These are phyloP conservation scores for Rhodomyrtus psidioides DNA, from an alignment of 441 rosid genomes.

Conservation along the genomic window DNA sequence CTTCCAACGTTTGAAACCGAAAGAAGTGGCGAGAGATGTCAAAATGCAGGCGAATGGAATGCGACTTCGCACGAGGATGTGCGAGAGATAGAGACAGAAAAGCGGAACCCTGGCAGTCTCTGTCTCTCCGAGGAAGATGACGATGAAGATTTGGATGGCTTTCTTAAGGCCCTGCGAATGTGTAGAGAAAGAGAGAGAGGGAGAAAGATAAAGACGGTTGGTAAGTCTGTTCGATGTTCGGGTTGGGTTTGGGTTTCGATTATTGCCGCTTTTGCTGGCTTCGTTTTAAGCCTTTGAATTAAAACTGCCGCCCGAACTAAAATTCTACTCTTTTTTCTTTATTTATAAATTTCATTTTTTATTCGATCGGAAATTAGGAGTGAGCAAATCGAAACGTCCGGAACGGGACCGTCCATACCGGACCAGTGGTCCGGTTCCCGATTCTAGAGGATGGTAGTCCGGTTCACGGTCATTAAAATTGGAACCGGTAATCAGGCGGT, in stretches of 20 bases:
- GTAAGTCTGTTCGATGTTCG: background rate
- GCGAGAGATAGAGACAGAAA: background rate
- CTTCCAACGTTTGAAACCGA: background rate
- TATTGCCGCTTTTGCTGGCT: conserved; percentile 19
- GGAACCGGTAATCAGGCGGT: too few relatives aligned
- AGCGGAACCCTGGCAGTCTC: background rate
- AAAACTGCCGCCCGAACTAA: conserved; percentile 28
- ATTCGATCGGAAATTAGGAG: too few relatives aligned
- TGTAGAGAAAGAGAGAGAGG: background rate
- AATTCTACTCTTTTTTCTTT: background rate
- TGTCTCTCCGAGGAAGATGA: background rate
- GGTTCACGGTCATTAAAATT: too few relatives aligned
- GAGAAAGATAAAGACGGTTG: background rate
- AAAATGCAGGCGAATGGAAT: background rate
- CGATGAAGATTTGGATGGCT: background rate
- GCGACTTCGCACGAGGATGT: background rate
- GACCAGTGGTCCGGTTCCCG: too few relatives aligned
- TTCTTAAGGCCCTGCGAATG: background rate
- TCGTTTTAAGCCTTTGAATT: conserved; percentile 23
- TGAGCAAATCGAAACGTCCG: too few relatives aligned
- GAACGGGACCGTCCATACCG: too few relatives aligned
- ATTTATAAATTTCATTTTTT: background rate
- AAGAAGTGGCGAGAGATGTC: background rate
- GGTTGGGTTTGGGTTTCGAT: background rate
- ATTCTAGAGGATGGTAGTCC: too few relatives aligned